Evolutionary conservation across 139 green algal species (phyloP), one percentile per base, ranked within the genome.

Genomic region (Coelastrella sp.): DNA sequence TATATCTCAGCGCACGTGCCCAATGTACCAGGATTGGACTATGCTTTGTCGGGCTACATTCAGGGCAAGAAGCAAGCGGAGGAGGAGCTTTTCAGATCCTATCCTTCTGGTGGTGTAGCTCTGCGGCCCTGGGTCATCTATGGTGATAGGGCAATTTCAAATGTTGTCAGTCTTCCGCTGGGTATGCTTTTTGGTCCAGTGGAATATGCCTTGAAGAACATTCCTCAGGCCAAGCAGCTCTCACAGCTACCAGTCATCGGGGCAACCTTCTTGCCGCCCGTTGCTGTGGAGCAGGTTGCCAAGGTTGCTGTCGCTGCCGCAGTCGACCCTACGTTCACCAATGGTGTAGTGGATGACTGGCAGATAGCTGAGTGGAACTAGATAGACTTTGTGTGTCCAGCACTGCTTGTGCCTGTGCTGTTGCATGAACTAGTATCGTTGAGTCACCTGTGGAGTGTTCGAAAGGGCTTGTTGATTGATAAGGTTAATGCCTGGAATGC

Each of bases 1-100:
- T 98, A 96, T 88, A 92, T 98, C 17, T 97, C 93, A 6, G 95
- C 94, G 4, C 89, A 96, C 74, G 92, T 98, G 59, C 96, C 93
- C 37, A 91, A 89, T 25, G 73, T 96, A 0, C 94, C 94, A 32
- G 93, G 91, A 66, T 64, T 89, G 9, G 89, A 88, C 88, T 27
- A 85, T 53, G 11, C 41, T 27, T 6, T 83, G 41, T 34, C 53
- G 3, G 79, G 69, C 1, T 80, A 80, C 57, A 38, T 88, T 32
- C 84, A 92, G 32, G 96, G 96, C 72, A 98, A 98, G 83, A 64
- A 83, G 9, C 85, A 89, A 53, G 94, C 93, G 13, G 96, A 98
- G 89, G 86, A 89, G 30, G 87, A 91, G 8, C 86, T 98, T 51
- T 35, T 73, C 1, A 25, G 84, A 35, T 34, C 84, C 2, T 98